Conservation (phyloP, 2,329 filamentous ascomycete species). For the Pyricularia sp. region DNA sequence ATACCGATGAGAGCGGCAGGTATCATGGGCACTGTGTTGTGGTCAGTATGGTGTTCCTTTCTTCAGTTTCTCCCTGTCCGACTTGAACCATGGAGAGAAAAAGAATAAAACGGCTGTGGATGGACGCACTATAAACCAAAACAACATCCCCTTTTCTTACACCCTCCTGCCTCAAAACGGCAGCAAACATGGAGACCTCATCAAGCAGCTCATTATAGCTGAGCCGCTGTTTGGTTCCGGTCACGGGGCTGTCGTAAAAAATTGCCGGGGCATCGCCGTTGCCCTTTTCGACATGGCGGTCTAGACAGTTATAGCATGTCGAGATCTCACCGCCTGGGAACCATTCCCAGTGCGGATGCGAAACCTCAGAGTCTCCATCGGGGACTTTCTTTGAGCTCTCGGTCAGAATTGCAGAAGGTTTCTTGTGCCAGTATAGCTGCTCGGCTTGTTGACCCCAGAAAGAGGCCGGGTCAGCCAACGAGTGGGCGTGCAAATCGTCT, state of each 20-base stretch:
- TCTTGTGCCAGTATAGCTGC: constrained; percentile 72
- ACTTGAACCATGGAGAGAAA: not conserved
- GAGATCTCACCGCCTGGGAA: constrained; percentile 83
- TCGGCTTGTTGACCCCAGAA: constrained; percentile 73
- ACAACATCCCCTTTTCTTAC: constrained; percentile 80
- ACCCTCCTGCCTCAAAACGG: constrained; percentile 72
- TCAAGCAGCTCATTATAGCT: constrained; percentile 68
- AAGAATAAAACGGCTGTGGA: not conserved
- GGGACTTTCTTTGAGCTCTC: constrained; percentile 51
- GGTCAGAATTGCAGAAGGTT: constrained; percentile 54
- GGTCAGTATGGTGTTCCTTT: not conserved
- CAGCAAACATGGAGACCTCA: constrained; percentile 75
- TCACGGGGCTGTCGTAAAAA: constrained; percentile 82
- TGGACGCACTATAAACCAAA: constrained; percentile 68
- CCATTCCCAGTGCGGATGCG: constrained; percentile 78
- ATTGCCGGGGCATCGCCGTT: constrained; percentile 67
- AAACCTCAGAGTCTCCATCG: constrained; percentile 14
- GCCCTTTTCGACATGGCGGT: constrained; percentile 78
- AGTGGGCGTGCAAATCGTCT: constrained; percentile 42
- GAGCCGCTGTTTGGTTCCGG: constrained; percentile 57
- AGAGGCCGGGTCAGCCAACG: constrained; percentile 56
- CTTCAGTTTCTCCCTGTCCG: not conserved
- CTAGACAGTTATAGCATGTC: constrained; percentile 85
- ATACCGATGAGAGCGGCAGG: constrained; percentile 81
- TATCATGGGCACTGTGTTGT: constrained; percentile 76